A percentile compares a stretch with the other conserved stretches of the same genome.
Evolutionary conservation across 1,139 yeast genomes (phyloP).

Genomic region (Yamadazyma dendronema): DNA sequence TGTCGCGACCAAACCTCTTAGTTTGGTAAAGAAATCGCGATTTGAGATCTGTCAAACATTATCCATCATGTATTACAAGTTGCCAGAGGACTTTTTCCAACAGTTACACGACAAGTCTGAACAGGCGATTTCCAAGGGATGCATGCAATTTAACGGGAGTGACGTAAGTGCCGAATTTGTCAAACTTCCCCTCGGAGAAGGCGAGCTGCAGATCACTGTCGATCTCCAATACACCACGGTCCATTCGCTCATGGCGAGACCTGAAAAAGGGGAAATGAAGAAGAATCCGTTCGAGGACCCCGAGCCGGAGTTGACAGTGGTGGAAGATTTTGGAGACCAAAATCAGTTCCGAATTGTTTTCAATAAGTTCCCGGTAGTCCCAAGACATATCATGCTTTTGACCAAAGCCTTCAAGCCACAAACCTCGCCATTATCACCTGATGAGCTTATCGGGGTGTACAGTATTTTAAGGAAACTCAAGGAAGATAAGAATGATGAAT

Average conservation of each 20-base stretch:
- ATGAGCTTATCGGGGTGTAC: constrained; percentile 62
- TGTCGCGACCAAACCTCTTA: no score
- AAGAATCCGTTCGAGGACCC: constrained; percentile 78
- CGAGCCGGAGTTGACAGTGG: constrained; percentile 70
- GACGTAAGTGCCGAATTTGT: constrained; percentile 23
- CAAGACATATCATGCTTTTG: constrained; percentile 73
- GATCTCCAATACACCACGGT: constrained; percentile 33
- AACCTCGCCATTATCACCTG: constrained; percentile 63
- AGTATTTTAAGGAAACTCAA: constrained; percentile 39
- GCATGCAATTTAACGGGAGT: constrained; percentile 33
- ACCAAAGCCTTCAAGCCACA: constrained; percentile 76
- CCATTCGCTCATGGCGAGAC: constrained; percentile 53
- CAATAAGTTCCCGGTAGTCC: constrained; percentile 83
- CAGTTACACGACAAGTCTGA: constrained; percentile 25
- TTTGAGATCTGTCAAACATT: no score
- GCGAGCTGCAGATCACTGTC: constrained; percentile 12
- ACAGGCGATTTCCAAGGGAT: constrained; percentile 23
- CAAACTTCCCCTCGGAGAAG: constrained; percentile 15
- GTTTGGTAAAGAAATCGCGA: no score
- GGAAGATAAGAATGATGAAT: constrained; percentile 23
- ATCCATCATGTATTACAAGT: constrained; percentile 18
- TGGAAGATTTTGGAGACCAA: constrained; percentile 45
- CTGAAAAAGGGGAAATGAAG: constrained; percentile 43
- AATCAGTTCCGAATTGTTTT: constrained; percentile 63
- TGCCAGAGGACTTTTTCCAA: constrained; percentile 28